A percentile compares a stretch with the other conserved stretches of the same genome.
Evolutionary conservation across 2,329 filamentous ascomycete species (phyloP).

Genomic region (Esteya vermicola): DNA sequence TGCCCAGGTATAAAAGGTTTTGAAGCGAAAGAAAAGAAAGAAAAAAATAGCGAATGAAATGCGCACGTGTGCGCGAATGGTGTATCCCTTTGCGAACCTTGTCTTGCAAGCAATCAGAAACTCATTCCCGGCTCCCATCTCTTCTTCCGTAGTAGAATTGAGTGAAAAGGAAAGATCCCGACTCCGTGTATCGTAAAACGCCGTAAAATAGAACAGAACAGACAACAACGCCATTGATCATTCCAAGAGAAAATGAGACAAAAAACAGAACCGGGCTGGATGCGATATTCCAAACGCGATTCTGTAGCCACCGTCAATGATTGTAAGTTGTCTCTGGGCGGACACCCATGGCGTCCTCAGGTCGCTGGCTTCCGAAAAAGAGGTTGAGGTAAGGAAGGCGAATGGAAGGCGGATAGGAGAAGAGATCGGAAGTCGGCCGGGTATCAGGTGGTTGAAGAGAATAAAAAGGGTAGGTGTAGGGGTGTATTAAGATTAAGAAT

Average conservation of each 20-base stretch:
- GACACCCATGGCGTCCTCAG: too few relatives aligned
- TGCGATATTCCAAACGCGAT: background rate
- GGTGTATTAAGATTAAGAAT: background rate
- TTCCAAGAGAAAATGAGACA: background rate
- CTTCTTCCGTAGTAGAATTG: too few relatives aligned
- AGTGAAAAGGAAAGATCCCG: background rate
- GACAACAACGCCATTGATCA: too few relatives aligned
- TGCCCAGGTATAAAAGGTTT: too few relatives aligned
- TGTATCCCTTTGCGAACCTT: too few relatives aligned
- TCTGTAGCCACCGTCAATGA: background rate
- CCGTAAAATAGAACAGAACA: background rate
- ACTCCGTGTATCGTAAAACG: background rate
- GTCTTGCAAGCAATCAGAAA: too few relatives aligned
- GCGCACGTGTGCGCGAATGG: slow-evolving; percentile 5
- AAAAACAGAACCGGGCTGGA: background rate
- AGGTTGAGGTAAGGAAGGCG: background rate
- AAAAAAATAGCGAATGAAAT: slow-evolving; percentile 12
- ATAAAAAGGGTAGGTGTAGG: too few relatives aligned
- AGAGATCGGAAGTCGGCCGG: too few relatives aligned
- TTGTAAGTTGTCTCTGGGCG: too few relatives aligned
- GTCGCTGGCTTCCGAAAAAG: background rate
- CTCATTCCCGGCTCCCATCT: too few relatives aligned
- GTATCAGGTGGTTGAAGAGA: too few relatives aligned
- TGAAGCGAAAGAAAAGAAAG: too few relatives aligned
- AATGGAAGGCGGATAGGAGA: background rate